A percentile compares a stretch with the other conserved stretches of the same genome.
Evolutionary conservation across 108 stramenopile species (phyloP).

Genomic region (Fragilariopsis cylindrus): DNA sequence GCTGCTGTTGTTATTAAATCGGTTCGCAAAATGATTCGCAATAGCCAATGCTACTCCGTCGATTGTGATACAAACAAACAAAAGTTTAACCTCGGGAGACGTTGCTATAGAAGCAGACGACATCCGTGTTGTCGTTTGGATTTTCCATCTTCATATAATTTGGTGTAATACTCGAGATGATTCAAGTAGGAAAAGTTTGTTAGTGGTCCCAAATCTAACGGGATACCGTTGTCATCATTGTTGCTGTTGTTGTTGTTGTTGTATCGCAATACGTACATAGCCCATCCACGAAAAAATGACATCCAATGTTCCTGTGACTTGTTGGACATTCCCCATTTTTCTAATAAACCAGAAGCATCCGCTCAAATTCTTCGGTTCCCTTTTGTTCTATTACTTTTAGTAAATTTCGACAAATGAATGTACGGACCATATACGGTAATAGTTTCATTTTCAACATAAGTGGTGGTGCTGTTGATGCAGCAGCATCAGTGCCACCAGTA

Average conservation of each 20-base stretch:
- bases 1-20: slow-evolving; percentile 2
- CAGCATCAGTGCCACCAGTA: neutral
- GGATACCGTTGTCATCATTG: neutral
- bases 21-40: slow-evolving; percentile 41
- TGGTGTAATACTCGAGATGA: slow-evolving; percentile 50
- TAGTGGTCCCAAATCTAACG: slow-evolving; percentile 40
- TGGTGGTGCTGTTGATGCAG: neutral
- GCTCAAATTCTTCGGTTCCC: slow-evolving; percentile 48
- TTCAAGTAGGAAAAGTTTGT: slow-evolving; percentile 44
- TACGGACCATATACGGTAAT: slow-evolving; percentile 86
- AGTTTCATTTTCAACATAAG: slow-evolving; percentile 91
- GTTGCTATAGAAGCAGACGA: slow-evolving; percentile 2
- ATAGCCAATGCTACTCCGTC: slow-evolving; percentile 27
- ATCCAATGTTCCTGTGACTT: slow-evolving; percentile 53
- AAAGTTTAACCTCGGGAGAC: slow-evolving; percentile 34
- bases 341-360: slow-evolving; percentile 45
- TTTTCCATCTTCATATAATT: slow-evolving; percentile 47
- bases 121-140: neutral
- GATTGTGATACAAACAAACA: slow-evolving; percentile 48
- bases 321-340: slow-evolving; percentile 68
- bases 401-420: slow-evolving; percentile 81
- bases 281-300: slow-evolving; percentile 71
- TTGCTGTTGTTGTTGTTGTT: neutral
- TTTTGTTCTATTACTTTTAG: slow-evolving; percentile 42
- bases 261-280: slow-evolving; percentile 38